Evolutionary conservation across 129 eudicot genomes (phyloP).

Genomic region (Rutidosis leptorrhynchoides): DNA sequence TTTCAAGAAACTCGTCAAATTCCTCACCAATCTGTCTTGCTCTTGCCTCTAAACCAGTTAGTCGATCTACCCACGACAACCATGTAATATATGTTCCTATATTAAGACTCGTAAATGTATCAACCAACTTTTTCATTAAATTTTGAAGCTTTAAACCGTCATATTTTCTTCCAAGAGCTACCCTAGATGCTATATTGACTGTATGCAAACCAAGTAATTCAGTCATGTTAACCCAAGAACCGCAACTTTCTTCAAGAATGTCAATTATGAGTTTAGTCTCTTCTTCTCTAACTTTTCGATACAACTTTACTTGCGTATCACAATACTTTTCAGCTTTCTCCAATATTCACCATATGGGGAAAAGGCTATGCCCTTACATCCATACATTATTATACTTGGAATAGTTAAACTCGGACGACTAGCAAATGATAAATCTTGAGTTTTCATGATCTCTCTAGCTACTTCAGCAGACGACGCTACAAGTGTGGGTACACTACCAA

Average conservation of each 20-base stretch:
- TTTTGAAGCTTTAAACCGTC: background rate
- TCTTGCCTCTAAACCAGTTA: background rate
- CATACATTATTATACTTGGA: background rate
- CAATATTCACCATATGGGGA: background rate
- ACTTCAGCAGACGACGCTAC: background rate
- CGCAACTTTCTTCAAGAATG: background rate
- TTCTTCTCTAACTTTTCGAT: background rate
- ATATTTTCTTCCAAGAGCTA: background rate
- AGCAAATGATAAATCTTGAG: background rate
- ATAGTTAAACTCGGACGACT: background rate
- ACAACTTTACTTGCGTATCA: background rate
- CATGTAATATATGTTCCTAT: background rate
- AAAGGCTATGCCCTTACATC: background rate
- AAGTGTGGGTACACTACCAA: background rate
- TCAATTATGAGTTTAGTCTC: background rate
- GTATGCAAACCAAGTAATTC: background rate
- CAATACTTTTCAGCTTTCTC: background rate
- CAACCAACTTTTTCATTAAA: too few relatives aligned
- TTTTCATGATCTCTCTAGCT: background rate
- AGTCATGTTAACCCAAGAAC: background rate
- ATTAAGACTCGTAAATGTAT: too few relatives aligned
- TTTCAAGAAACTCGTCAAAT: background rate
- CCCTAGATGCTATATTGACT: too few relatives aligned
- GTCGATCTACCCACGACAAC: background rate
- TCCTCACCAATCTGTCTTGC: background rate